Percentiles rank a stretch among this genome's conserved stretches.
These are phyloP conservation scores for Phialemonium atrogriseum DNA, from an alignment of 2,329 filamentous ascomycete genomes.

Conservation along the genomic window DNA sequence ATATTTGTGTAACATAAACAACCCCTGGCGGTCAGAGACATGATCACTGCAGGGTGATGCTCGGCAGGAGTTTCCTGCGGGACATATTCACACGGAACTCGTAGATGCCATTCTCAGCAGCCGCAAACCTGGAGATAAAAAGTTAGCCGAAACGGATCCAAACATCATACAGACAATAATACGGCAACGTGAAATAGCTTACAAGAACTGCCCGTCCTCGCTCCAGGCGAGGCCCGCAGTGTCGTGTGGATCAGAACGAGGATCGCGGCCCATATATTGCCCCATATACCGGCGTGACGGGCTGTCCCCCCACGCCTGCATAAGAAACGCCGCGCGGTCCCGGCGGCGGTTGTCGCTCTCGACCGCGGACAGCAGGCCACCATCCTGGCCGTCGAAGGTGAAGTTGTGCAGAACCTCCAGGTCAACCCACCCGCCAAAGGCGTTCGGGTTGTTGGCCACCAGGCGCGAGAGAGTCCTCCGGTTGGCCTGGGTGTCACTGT, in stretches of 20 bases:
- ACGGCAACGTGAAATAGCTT: constrained; percentile 21
- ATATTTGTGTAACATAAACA: no score
- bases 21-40: no score
- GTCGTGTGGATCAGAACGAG: constrained; percentile 41
- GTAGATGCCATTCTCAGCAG: constrained; percentile 66
- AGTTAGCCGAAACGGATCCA: constrained; percentile 1
- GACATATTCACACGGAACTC: constrained; percentile 61
- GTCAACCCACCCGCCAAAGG: constrained; percentile 27
- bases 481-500: constrained; percentile 6
- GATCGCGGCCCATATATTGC: constrained; percentile 9
- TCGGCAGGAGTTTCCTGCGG: constrained; percentile 50
- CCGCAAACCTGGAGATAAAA: constrained; percentile 43
- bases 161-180: background rate
- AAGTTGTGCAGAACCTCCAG: constrained; percentile 34
- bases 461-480: constrained; percentile 13
- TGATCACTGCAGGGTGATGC: constrained; percentile 23
- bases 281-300: constrained; percentile 18
- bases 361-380: background rate
- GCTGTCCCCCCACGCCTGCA: constrained; percentile 20
- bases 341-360: constrained; percentile 8
- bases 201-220: constrained; percentile 51
- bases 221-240: constrained; percentile 57
- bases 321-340: constrained; percentile 13
- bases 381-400: constrained; percentile 13
- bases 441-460: constrained; percentile 6